phyloP scores from a whole-genome alignment of 2,329 filamentous ascomycete species.

The Paecilomyces dactylethromorphus region DNA sequence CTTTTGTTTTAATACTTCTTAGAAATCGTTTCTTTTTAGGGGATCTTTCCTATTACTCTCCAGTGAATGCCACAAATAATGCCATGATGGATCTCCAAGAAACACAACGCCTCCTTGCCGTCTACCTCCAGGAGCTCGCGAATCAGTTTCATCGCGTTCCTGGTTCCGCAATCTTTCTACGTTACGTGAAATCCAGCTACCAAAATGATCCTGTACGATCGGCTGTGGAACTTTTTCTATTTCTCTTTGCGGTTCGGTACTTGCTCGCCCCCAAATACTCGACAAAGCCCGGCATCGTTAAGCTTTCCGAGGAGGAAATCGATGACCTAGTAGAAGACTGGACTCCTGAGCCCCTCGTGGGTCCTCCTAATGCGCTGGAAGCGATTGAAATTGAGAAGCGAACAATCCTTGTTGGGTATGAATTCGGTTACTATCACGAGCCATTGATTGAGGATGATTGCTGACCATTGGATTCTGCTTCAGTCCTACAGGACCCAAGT shows the following conservation, averaged over 20 bases:
- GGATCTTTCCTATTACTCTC: constrained; percentile 4
- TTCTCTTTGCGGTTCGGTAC: constrained; percentile 93
- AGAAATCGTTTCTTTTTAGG: neutral
- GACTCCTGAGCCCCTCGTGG: constrained; percentile 86
- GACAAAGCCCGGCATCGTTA: constrained; percentile 85
- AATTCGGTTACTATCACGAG: constrained; percentile 1
- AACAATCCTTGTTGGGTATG: constrained; percentile 80
- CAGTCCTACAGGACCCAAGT: constrained; percentile 83
- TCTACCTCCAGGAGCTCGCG: constrained; percentile 49
- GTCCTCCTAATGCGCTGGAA: constrained; percentile 66
- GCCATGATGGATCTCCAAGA: constrained; percentile 52
- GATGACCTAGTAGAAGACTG: constrained; percentile 96
- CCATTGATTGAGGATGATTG: constrained; percentile 5
- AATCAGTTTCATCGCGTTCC: constrained; percentile 81
- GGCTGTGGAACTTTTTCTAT: constrained; percentile 84
- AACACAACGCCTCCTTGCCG: constrained; percentile 46
- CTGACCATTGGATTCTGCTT: constrained; percentile 5
- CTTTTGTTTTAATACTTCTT: neutral
- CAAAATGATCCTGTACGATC: constrained; percentile 94
- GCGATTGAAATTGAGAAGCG: constrained; percentile 75
- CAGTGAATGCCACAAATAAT: constrained; percentile 5
- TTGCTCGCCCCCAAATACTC: constrained; percentile 87
- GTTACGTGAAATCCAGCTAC: constrained; percentile 95
- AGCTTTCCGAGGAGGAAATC: constrained; percentile 89
- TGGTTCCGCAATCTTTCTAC: constrained; percentile 85